Evolutionary conservation across 176 grass and related monocot genomes (phyloP).

Genomic region (Zoysia japonica): DNA sequence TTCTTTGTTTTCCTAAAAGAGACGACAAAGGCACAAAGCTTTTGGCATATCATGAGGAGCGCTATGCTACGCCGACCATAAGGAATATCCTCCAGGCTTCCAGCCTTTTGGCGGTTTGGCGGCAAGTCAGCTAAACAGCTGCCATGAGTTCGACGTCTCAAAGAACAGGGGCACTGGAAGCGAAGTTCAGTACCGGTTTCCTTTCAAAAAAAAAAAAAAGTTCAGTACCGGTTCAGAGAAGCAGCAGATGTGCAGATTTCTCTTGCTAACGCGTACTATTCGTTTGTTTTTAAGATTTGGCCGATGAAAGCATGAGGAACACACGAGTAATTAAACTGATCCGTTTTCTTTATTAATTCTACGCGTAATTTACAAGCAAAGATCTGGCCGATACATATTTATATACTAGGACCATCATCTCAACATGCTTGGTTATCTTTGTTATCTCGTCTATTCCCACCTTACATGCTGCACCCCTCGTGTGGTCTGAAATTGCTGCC

Average conservation of each 20-base stretch:
- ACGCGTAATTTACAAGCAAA: slow-evolving; percentile 58
- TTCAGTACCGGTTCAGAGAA: not conserved
- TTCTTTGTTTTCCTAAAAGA: not conserved
- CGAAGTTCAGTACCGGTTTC: not conserved
- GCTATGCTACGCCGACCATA: not conserved
- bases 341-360: slow-evolving; percentile 40
- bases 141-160: slow-evolving; percentile 23
- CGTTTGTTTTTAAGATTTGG: not conserved
- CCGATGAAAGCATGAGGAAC: not conserved
- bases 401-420: slow-evolving; percentile 31
- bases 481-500: slow-evolving; percentile 27
- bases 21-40: not conserved
- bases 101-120: slow-evolving; percentile 12
- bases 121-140: slow-evolving; percentile 23
- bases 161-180: slow-evolving; percentile 27
- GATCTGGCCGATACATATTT: slow-evolving; percentile 31
- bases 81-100: slow-evolving; percentile 34
- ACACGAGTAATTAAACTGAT: slow-evolving; percentile 27
- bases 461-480: slow-evolving; percentile 30
- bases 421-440: not conserved
- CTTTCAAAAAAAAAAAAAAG: no score
- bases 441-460: not conserved
- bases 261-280: not conserved
- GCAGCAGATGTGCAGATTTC: slow-evolving; percentile 11
- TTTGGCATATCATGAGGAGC: slow-evolving; percentile 29